A percentile compares a stretch with the other conserved stretches of the same genome.
Conservation (phyloP, 306 rosid genomes). For the Medicago lupulina region DNA sequence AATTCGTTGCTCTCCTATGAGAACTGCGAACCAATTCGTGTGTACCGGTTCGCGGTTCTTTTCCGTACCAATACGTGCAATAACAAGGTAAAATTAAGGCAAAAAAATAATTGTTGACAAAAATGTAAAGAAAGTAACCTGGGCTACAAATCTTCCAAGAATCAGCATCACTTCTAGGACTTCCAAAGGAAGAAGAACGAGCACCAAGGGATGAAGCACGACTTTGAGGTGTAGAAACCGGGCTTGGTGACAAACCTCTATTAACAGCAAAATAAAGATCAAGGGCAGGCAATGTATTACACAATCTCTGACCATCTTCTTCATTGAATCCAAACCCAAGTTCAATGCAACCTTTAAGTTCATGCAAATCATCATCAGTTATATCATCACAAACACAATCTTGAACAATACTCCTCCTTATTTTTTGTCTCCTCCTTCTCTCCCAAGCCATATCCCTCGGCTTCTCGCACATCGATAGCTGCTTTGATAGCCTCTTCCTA, state of each 20-base stretch:
- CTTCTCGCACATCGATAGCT: constrained; percentile 72
- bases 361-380: constrained; percentile 77
- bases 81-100: not conserved
- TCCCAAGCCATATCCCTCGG: constrained; percentile 87
- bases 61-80: too few relatives aligned
- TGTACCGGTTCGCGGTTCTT: too few relatives aligned
- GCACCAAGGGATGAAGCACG: constrained; percentile 56
- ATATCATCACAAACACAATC: constrained; percentile 52
- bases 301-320: constrained; percentile 75
- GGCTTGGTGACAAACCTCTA: constrained; percentile 67
- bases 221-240: constrained; percentile 78
- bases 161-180: constrained; percentile 71
- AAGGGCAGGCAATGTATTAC: constrained; percentile 86
- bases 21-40: too few relatives aligned
- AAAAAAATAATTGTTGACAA: too few relatives aligned
- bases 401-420: constrained; percentile 37
- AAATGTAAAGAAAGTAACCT: constrained; percentile 50
- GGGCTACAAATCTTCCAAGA: constrained; percentile 91
- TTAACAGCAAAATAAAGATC: constrained; percentile 94
- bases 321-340: constrained; percentile 95
- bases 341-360: constrained; percentile 87
- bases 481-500: constrained; percentile 63
- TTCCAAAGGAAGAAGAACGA: constrained; percentile 61
- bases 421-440: constrained; percentile 69
- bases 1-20: too few relatives aligned